Percentiles rank a stretch among this genome's conserved stretches.
Conservation (phyloP, 139 green algal genomes). For the Choricystis sp. region DNA sequence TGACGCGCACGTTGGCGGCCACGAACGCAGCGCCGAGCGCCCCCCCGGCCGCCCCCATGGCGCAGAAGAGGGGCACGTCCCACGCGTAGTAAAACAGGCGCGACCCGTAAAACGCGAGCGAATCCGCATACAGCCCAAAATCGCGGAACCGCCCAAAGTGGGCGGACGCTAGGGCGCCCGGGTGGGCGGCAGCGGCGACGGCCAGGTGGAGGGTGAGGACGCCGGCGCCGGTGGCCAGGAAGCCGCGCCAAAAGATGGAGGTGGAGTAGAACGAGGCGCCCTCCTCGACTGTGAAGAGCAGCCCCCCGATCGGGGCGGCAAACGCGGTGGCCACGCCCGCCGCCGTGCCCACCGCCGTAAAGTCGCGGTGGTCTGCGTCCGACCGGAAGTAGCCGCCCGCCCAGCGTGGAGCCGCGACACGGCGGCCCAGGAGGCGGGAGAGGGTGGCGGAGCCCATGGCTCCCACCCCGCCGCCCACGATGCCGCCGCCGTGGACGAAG, state of each 20-base stretch:
- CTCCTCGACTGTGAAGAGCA: slow-evolving; percentile 54
- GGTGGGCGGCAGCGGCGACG: slow-evolving; percentile 11
- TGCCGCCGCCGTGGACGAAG: slow-evolving; percentile 59
- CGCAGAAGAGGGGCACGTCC: slow-evolving; percentile 46
- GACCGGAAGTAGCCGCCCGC: slow-evolving; percentile 37
- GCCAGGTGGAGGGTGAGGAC: slow-evolving; percentile 37
- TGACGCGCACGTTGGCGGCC: slow-evolving; percentile 14
- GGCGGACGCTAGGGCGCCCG: slow-evolving; percentile 10
- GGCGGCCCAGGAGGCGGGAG: background rate
- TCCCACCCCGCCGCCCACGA: slow-evolving; percentile 36
- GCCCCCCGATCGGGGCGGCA: slow-evolving; percentile 44
- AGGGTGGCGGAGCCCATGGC: slow-evolving; percentile 29
- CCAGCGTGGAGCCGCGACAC: slow-evolving; percentile 14
- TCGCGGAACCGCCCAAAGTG: slow-evolving; percentile 16
- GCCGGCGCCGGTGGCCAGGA: slow-evolving; percentile 42
- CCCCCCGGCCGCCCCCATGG: slow-evolving; percentile 33
- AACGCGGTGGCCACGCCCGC: slow-evolving; percentile 47
- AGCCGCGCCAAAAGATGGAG: slow-evolving; percentile 46
- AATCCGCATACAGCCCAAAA: slow-evolving; percentile 37
- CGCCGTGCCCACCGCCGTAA: slow-evolving; percentile 40
- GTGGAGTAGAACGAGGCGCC: slow-evolving; percentile 35
- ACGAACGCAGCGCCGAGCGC: slow-evolving; percentile 28
- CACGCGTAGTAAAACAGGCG: slow-evolving; percentile 36
- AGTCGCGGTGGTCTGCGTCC: slow-evolving; percentile 44
- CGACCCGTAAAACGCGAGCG: slow-evolving; percentile 22